Evolutionary conservation across 2,329 filamentous ascomycete species (phyloP).

Genomic region (Fusarium sp.): DNA sequence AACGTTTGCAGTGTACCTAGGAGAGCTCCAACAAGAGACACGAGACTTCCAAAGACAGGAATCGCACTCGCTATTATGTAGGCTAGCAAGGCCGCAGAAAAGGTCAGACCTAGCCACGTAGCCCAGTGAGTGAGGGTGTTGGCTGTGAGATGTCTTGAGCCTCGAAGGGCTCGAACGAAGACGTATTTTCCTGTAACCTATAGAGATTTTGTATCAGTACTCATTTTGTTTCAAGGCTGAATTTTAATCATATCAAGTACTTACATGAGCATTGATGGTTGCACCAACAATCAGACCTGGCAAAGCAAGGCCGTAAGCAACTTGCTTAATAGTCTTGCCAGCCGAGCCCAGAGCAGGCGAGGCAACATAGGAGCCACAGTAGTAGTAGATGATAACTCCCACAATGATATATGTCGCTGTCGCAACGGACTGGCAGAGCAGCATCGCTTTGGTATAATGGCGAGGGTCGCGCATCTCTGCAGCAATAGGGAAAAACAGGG

Average conservation of each 20-base stretch:
- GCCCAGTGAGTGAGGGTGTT: slow-evolving; percentile 47
- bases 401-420: slow-evolving; percentile 49
- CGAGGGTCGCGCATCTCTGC: slow-evolving; percentile 48
- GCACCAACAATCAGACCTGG: slow-evolving; percentile 44
- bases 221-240: not conserved
- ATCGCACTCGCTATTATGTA: slow-evolving; percentile 44
- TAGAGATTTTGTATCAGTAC: not conserved
- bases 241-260: not conserved
- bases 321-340: slow-evolving; percentile 54
- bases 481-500: slow-evolving; percentile 48
- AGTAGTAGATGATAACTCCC: slow-evolving; percentile 56
- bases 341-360: slow-evolving; percentile 60
- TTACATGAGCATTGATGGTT: slow-evolving; percentile 42
- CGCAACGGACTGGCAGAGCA: slow-evolving; percentile 44
- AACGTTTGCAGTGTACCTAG: slow-evolving; percentile 46
- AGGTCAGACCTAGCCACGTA: slow-evolving; percentile 46
- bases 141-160: slow-evolving; percentile 44
- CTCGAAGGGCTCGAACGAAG: slow-evolving; percentile 41
- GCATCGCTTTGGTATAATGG: slow-evolving; percentile 41
- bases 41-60: slow-evolving; percentile 43
- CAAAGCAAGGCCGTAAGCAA: slow-evolving; percentile 53
- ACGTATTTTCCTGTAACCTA: slow-evolving; percentile 29
- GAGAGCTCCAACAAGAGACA: slow-evolving; percentile 47
- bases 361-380: slow-evolving; percentile 58
- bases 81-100: slow-evolving; percentile 39